phyloP scores from a whole-genome alignment of 2,329 filamentous ascomycete species.

The Canariomyces notabilis region DNA sequence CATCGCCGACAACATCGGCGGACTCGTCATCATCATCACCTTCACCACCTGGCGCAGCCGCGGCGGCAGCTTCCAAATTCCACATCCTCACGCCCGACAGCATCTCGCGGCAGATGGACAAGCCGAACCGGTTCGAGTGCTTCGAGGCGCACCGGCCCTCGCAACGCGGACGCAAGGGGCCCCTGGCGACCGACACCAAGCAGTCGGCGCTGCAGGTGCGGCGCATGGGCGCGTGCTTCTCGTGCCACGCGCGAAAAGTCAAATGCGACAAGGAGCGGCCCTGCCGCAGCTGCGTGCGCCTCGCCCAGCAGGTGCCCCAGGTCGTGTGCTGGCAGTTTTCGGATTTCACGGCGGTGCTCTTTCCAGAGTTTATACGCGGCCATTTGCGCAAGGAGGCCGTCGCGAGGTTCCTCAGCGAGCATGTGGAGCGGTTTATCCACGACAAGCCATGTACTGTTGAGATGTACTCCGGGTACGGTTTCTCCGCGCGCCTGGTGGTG shows the following conservation, averaged over 20 bases:
- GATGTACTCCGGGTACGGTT: conserved; percentile 43
- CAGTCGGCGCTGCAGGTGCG: conserved; percentile 51
- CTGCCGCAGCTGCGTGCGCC: conserved; percentile 52
- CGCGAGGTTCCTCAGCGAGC: too few relatives aligned
- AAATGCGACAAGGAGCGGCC: conserved; percentile 52
- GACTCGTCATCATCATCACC: conserved; percentile 53
- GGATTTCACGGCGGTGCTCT: conserved; percentile 49
- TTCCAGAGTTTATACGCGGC: conserved; percentile 45
- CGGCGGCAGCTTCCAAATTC: conserved; percentile 37
- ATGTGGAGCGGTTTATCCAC: conserved; percentile 39
- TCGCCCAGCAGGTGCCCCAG: conserved; percentile 45
- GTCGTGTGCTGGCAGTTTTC: conserved; percentile 56
- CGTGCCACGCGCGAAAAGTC: conserved; percentile 55
- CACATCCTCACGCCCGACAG: conserved; percentile 32
- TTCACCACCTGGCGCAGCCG: conserved; percentile 36
- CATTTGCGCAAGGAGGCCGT: conserved; percentile 50
- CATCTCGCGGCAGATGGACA: conserved; percentile 46
- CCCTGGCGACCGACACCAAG: conserved; percentile 49
- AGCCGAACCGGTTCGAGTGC: conserved; percentile 50
- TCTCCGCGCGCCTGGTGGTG: conserved; percentile 42
- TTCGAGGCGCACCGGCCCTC: conserved; percentile 49
- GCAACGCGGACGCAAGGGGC: conserved; percentile 52
- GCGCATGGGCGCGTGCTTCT: conserved; percentile 52
- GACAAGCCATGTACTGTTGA: conserved; percentile 44
- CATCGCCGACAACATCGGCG: conserved; percentile 30